These are phyloP conservation scores for Geosiphon pyriformis DNA, from an alignment of 192 early-diverging fungal genomes.

Conservation along the genomic window DNA sequence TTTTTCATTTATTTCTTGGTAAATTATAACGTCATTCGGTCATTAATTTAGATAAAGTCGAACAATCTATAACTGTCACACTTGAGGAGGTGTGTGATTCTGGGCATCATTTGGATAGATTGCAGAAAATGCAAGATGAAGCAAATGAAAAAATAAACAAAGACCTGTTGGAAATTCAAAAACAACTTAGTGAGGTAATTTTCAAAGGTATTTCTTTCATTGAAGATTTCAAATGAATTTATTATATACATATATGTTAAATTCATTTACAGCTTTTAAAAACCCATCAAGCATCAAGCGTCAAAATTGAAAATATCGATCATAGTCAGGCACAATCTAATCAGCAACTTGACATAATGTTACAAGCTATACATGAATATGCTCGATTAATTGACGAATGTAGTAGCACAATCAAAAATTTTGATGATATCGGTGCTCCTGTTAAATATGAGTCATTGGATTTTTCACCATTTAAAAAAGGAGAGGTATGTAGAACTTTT, in stretches of 20 bases:
- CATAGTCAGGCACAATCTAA: constrained; percentile 16
- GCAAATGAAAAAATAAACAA: constrained; percentile 20
- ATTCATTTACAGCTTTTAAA: constrained; percentile 21
- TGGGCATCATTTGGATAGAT: constrained; percentile 3
- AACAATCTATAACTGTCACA: constrained; percentile 16
- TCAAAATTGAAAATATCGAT: constrained; percentile 2
- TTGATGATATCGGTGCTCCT: constrained; percentile 15
- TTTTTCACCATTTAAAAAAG: constrained; percentile 18
- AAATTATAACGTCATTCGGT: too few species aligned
- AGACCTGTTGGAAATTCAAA: constrained; percentile 19
- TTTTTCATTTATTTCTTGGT: too few species aligned
- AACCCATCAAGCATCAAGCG: constrained; percentile 9
- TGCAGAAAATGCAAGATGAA: constrained; percentile 15
- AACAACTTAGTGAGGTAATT: constrained; percentile 20
- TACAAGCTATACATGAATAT: constrained; percentile 27
- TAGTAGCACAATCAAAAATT: constrained; percentile 23
- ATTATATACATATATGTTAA: too few species aligned
- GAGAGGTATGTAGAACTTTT: constrained; percentile 5
- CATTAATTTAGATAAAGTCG: constrained; percentile 25
- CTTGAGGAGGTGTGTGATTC: constrained; percentile 17
- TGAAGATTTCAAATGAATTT: too few species aligned
- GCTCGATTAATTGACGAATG: constrained; percentile 22
- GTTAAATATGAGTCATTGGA: constrained; percentile 23
- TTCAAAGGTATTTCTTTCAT: too few species aligned
- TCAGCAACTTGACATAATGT: constrained; percentile 21